Base-by-base conservation (phyloP, 78 protist species). In the Abeoforma whisleri region DNA sequence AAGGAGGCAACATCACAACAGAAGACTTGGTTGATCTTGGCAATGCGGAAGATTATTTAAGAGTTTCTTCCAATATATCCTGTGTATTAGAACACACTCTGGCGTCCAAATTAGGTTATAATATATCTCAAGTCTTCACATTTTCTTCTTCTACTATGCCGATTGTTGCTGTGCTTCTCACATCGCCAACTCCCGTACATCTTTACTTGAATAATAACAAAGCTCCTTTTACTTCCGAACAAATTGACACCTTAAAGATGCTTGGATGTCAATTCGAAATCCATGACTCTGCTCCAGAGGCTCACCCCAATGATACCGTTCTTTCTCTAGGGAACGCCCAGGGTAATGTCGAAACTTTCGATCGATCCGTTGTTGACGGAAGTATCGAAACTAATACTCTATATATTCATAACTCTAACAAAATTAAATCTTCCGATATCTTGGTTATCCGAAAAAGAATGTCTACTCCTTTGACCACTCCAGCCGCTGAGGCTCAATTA, bases 11-110 rank as follows among this genome's bases (percentile, higher is more conserved):
- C n/a, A 79, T 79, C 12, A n/a, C 12, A 33, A 28, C 23, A 16
- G 71, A 79, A 33, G 83, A 79, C 16, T 33, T 79, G 68, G 62
- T 30, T 16, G 16, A 35, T n/a, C 34, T 79, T 19, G 83, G 83
- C 28, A 79, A 79, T 79, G 83, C 83, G 22, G 83, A 79, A 62
- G 83, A 79, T 57, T 79, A 79, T 33, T 33, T 79, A 33, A 22
- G 83, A 19, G 83, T 79, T 30, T 79, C 83, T 33, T 34, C 57
- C 19, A 79, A 79, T 79, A 38, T 79, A 32, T 79, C 83, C n/a
- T 57, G 62, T n/a, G 34, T 79, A 16, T 79, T 79, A 57, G 83
- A 79, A 57, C 8, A n/a, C 25, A 62, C 68, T 8, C 0, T 79
- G 28, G 83, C 83, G 28, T 8, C 57, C 8, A 62, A 79, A 33